phyloP scores from a whole-genome alignment of 352 stramenopile genomes.

The Globisporangium irregulare region DNA sequence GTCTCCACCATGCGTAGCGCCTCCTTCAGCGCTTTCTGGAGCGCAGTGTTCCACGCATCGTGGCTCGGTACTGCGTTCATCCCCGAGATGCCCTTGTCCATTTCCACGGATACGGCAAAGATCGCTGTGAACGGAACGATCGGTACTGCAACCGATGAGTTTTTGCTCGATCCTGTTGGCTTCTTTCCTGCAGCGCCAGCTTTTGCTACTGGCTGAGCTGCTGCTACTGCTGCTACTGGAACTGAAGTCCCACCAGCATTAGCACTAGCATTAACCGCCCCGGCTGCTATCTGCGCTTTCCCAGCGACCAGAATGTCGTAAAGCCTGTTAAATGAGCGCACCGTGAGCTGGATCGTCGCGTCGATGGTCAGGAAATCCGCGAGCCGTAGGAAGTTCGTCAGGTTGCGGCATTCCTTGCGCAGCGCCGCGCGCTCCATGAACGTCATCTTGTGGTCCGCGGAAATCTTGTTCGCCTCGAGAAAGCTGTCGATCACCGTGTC shows the following conservation, averaged over 20 bases:
- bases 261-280: neutral
- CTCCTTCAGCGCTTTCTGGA: slow-evolving; percentile 82
- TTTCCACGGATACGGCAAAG: slow-evolving; percentile 65
- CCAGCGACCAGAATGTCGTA: slow-evolving; percentile 51
- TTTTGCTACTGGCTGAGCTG: neutral
- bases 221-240: neutral
- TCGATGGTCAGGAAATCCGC: slow-evolving; percentile 91
- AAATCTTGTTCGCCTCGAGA: slow-evolving; percentile 90
- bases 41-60: slow-evolving; percentile 63
- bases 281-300: slow-evolving; percentile 28
- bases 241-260: neutral
- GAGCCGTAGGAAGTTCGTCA: slow-evolving; percentile 92
- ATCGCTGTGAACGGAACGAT: slow-evolving; percentile 44
- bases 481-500: slow-evolving; percentile 93
- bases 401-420: slow-evolving; percentile 87
- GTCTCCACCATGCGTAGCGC: slow-evolving; percentile 87
- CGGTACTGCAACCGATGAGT: slow-evolving; percentile 2
- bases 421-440: slow-evolving; percentile 95
- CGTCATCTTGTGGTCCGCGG: slow-evolving; percentile 93
- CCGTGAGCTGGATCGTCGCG: slow-evolving; percentile 83
- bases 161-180: neutral
- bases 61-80: slow-evolving; percentile 60
- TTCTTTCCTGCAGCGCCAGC: neutral
- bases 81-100: slow-evolving; percentile 30
- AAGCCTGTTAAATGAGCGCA: slow-evolving; percentile 69